Evolutionary conservation across 2,329 filamentous ascomycete species (phyloP).

Genomic region (Fusarium penzigii): DNA sequence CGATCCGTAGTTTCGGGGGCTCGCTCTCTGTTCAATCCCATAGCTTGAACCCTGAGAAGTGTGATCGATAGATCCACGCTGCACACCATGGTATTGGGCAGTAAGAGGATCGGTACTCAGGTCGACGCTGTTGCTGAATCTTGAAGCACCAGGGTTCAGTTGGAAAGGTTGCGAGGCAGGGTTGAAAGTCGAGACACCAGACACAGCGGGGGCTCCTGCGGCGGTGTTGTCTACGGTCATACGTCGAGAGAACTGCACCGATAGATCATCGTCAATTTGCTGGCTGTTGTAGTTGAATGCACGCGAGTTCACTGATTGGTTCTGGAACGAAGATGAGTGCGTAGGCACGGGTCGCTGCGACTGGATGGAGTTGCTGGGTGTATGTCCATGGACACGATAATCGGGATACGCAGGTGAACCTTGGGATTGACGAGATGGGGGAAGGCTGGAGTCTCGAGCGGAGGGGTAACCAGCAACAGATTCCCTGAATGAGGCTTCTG

Average conservation of each 20-base stretch:
- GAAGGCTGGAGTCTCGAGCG: constrained; percentile 56
- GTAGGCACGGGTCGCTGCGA: constrained; percentile 48
- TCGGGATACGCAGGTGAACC: constrained; percentile 41
- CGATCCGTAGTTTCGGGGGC: constrained; percentile 29
- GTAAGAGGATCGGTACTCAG: constrained; percentile 34
- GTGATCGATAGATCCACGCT: constrained; percentile 43
- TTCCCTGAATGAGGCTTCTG: constrained; percentile 45
- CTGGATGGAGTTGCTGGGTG: constrained; percentile 46
- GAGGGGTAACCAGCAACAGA: constrained; percentile 31
- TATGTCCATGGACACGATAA: constrained; percentile 37
- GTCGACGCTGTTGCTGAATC: constrained; percentile 33
- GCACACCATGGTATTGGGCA: constrained; percentile 29
- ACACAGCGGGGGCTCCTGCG: constrained; percentile 9
- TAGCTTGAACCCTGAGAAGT: constrained; percentile 36
- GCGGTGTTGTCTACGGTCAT: constrained; percentile 37
- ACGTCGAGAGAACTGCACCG: constrained; percentile 35
- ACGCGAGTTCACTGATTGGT: constrained; percentile 42
- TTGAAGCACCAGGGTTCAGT: constrained; percentile 42
- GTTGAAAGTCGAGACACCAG: constrained; percentile 26
- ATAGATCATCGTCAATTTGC: constrained; percentile 41
- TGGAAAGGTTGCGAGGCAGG: constrained; percentile 43
- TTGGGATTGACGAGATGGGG: constrained; percentile 56
- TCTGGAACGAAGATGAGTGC: constrained; percentile 48
- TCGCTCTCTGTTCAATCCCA: constrained; percentile 31
- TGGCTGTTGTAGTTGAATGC: constrained; percentile 39